A percentile compares a stretch with the other conserved stretches of the same genome.
Evolutionary conservation across 345 rosid genomes (phyloP).

Genomic region (Trapa incisa): DNA sequence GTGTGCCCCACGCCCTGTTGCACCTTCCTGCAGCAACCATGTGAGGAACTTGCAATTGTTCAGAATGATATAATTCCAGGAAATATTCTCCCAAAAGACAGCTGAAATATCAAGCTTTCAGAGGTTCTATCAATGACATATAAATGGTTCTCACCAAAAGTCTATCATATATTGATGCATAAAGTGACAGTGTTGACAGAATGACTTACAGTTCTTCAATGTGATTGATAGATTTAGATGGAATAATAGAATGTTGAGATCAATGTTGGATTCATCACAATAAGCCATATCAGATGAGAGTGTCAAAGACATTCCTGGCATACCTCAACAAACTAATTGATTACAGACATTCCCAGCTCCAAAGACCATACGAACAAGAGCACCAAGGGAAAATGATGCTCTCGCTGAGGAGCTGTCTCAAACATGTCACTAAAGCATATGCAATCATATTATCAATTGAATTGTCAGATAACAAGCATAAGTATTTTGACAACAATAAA

Average conservation of each 20-base stretch:
- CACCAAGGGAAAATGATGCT: neutral
- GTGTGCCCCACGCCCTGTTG: neutral
- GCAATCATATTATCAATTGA: neutral
- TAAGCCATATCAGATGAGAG: neutral
- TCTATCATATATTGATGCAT: neutral
- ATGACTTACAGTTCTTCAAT: neutral
- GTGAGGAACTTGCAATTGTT: neutral
- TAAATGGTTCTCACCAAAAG: neutral
- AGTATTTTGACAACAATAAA: neutral
- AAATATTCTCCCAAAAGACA: neutral
- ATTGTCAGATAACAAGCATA: neutral
- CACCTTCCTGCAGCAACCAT: neutral
- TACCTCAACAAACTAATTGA: neutral
- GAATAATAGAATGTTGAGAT: neutral
- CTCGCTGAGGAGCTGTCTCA: neutral
- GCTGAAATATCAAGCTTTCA: neutral
- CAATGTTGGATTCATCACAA: neutral
- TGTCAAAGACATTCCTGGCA: neutral
- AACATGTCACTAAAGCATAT: neutral
- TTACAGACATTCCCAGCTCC: neutral
- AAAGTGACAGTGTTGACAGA: neutral
- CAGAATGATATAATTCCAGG: neutral
- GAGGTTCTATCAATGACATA: neutral
- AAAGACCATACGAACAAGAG: neutral
- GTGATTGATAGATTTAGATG: neutral